A percentile compares a stretch with the other conserved stretches of the same genome.
Evolutionary conservation across 176 grass and related monocot species (phyloP).

Genomic region (Musa beccarii): DNA sequence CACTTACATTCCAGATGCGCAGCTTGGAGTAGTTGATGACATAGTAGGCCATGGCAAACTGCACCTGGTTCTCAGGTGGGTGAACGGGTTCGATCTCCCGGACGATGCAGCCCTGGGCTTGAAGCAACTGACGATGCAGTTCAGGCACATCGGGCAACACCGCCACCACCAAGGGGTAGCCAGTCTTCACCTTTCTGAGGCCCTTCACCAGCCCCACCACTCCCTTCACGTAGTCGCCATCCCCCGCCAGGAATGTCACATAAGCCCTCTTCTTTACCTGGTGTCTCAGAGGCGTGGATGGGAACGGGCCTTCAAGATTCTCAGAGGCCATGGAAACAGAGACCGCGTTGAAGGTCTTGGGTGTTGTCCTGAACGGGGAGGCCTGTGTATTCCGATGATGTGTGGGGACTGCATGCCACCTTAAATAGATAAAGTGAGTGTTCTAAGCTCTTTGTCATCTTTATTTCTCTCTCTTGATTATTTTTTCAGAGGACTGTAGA

Average conservation of each 20-base stretch:
- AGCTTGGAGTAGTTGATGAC: constrained; percentile 27
- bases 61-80: constrained; percentile 18
- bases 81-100: constrained; percentile 12
- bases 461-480: background rate
- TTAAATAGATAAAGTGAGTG: background rate
- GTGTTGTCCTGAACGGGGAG: background rate
- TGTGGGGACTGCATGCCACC: background rate
- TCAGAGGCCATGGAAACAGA: background rate
- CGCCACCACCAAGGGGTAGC: constrained; percentile 4
- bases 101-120: constrained; percentile 8
- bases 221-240: constrained; percentile 19
- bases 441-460: background rate
- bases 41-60: constrained; percentile 20
- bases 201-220: constrained; percentile 16
- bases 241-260: constrained; percentile 14
- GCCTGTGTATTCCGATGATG: background rate
- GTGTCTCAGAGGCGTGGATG: background rate
- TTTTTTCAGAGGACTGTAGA: background rate
- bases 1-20: constrained; percentile 15
- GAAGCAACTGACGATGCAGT: constrained; percentile 13
- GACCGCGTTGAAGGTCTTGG: background rate
- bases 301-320: background rate
- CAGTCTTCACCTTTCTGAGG: constrained; percentile 12
- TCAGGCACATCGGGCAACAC: constrained; percentile 12
- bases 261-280: background rate